Conservation (phyloP, 306 rosid species). For the Abrus pulchellus region DNA sequence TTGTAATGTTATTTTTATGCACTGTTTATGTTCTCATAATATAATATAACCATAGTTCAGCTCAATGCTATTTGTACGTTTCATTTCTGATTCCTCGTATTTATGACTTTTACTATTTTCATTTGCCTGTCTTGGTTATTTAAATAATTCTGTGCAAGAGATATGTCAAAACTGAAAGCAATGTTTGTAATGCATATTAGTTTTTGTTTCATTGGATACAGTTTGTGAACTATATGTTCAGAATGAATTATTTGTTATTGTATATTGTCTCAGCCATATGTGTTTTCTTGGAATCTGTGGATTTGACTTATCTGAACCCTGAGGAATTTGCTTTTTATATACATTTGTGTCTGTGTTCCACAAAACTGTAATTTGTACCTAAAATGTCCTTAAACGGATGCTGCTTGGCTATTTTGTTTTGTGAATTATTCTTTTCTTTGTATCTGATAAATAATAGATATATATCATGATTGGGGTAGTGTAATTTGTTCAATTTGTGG, state of each 20-base stretch:
- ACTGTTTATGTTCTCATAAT: not conserved
- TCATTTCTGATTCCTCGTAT: not conserved
- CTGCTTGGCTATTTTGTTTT: not conserved
- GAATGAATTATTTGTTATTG: not conserved
- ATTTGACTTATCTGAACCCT: not conserved
- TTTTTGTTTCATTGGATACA: not conserved
- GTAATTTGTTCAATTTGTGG: not conserved
- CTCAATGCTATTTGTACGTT: not conserved
- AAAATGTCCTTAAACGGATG: not conserved
- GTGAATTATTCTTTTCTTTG: not conserved
- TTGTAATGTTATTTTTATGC: not conserved
- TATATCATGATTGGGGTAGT: too few relatives aligned
- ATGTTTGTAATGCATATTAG: too few relatives aligned
- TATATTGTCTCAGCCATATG: not conserved
- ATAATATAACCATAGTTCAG: not conserved
- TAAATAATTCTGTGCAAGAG: not conserved
- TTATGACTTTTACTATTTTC: not conserved
- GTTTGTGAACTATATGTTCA: not conserved
- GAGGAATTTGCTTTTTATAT: not conserved
- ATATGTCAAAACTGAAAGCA: not conserved
- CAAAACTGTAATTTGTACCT: not conserved
- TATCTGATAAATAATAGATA: not conserved
- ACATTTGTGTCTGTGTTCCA: not conserved
- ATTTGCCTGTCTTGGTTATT: not conserved
- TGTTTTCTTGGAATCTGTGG: not conserved